Conservation (phyloP, 306 rosid species). For the Castanea mollissima region DNA sequence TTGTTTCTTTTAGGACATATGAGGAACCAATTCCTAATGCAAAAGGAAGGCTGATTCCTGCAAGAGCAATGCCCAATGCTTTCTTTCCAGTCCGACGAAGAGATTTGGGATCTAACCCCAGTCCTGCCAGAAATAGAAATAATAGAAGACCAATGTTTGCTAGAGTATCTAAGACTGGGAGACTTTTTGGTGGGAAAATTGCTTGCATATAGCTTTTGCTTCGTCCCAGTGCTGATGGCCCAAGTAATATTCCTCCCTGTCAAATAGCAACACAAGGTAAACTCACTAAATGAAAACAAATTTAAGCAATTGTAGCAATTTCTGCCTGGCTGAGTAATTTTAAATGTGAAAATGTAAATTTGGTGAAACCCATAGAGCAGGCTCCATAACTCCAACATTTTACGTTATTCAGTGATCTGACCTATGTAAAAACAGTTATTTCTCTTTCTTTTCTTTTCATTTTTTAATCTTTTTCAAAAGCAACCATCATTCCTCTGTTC, state of each 20-base stretch:
- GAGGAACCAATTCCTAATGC: slow-evolving; percentile 80
- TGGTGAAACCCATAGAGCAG: neutral
- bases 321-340: neutral
- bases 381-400: neutral
- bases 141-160: slow-evolving; percentile 86
- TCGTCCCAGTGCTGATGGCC: slow-evolving; percentile 85
- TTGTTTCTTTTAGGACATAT: slow-evolving; percentile 49
- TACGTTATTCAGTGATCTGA: too few relatives aligned
- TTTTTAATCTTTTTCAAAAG: neutral
- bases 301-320: neutral
- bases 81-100: slow-evolving; percentile 61
- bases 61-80: slow-evolving; percentile 66
- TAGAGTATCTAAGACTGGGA: slow-evolving; percentile 76
- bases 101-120: slow-evolving; percentile 67
- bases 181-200: slow-evolving; percentile 73
- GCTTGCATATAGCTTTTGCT: slow-evolving; percentile 51
- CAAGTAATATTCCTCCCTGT: slow-evolving; percentile 89
- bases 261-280: slow-evolving; percentile 9
- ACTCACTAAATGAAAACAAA: neutral
- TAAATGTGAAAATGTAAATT: neutral
- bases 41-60: slow-evolving; percentile 80
- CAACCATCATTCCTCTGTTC: neutral
- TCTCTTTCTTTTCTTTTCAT: neutral
- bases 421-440: neutral
- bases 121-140: slow-evolving; percentile 75